phyloP scores from a whole-genome alignment of 163 green algal species.

The Volvox carteri region DNA sequence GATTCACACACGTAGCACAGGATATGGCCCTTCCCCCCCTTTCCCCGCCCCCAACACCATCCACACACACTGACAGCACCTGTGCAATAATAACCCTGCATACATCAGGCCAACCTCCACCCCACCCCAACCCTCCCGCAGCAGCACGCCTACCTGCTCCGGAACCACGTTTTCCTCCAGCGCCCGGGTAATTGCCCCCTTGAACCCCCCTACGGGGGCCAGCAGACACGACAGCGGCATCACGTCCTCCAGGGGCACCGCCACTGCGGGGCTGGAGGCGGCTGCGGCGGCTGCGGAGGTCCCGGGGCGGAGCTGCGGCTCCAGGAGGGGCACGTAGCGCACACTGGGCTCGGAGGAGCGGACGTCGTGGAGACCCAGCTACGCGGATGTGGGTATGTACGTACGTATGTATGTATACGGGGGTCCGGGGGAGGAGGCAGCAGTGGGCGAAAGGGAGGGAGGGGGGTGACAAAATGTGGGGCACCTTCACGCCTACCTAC shows the following conservation, averaged over 20 bases:
- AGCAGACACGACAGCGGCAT: conserved; percentile 82
- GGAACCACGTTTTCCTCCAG: conserved; percentile 71
- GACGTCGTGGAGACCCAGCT: conserved; percentile 81
- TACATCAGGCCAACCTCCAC: not conserved
- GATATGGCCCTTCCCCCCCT: too few species aligned
- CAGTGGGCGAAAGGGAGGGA: too few species aligned
- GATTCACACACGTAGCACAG: too few species aligned
- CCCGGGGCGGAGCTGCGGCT: not conserved
- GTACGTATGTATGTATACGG: too few species aligned
- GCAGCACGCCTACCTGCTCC: conserved; percentile 24
- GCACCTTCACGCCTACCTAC: too few species aligned
- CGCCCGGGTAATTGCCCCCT: conserved; percentile 75
- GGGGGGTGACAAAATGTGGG: too few species aligned
- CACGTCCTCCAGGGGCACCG: conserved; percentile 73
- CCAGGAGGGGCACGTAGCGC: conserved; percentile 70
- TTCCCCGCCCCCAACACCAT: too few species aligned
- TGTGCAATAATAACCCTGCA: too few species aligned
- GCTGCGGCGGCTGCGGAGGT: not conserved
- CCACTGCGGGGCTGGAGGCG: conserved; percentile 32
- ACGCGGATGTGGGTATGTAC: too few species aligned
- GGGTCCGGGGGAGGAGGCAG: too few species aligned
- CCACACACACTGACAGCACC: too few species aligned
- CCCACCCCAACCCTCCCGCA: not conserved
- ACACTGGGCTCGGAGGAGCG: conserved; percentile 60
- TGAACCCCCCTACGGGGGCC: conserved; percentile 71